Evolutionary conservation across 805 yeast genomes (phyloP).

Genomic region (Wickerhamiella qilinensis): DNA sequence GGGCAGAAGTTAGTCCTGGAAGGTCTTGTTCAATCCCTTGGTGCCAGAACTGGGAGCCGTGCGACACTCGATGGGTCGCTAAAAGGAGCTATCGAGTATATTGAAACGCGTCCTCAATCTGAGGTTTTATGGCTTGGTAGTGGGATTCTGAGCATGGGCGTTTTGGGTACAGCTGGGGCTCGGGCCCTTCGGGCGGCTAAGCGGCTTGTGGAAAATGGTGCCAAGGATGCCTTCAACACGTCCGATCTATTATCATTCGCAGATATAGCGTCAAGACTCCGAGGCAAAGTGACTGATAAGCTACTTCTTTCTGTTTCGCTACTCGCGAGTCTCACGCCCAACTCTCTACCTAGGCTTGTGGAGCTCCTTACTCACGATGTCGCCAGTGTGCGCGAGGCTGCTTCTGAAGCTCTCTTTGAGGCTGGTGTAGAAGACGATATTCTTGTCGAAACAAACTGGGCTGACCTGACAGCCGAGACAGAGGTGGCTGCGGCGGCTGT

Average conservation of each 20-base stretch:
- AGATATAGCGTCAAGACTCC: neutral
- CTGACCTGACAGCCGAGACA: too few relatives aligned
- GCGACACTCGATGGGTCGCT: neutral
- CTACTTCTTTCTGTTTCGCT: constrained; percentile 27
- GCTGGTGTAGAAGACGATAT: constrained; percentile 9
- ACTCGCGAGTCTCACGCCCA: constrained; percentile 25
- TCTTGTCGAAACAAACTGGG: constrained; percentile 11
- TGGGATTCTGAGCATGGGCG: neutral
- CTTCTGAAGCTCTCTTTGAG: constrained; percentile 30
- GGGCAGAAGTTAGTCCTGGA: constrained; percentile 2
- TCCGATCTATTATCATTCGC: neutral
- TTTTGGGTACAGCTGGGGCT: neutral
- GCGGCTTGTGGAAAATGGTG: constrained; percentile 4
- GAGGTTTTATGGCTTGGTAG: neutral
- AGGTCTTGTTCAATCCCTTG: constrained; percentile 10
- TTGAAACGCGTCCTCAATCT: neutral
- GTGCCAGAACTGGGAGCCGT: constrained; percentile 5
- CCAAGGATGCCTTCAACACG: constrained; percentile 14
- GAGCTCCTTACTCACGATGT: constrained; percentile 22
- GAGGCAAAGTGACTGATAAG: neutral
- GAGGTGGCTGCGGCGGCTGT: too few relatives aligned
- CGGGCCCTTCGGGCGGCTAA: constrained; percentile 2
- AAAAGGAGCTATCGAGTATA: neutral
- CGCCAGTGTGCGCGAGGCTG: constrained; percentile 22
- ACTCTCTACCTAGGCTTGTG: constrained; percentile 15